A percentile compares a stretch with the other conserved stretches of the same genome.
These are phyloP conservation scores for Ophiostoma ips DNA, from an alignment of 2,329 filamentous ascomycete species.

Conservation along the genomic window DNA sequence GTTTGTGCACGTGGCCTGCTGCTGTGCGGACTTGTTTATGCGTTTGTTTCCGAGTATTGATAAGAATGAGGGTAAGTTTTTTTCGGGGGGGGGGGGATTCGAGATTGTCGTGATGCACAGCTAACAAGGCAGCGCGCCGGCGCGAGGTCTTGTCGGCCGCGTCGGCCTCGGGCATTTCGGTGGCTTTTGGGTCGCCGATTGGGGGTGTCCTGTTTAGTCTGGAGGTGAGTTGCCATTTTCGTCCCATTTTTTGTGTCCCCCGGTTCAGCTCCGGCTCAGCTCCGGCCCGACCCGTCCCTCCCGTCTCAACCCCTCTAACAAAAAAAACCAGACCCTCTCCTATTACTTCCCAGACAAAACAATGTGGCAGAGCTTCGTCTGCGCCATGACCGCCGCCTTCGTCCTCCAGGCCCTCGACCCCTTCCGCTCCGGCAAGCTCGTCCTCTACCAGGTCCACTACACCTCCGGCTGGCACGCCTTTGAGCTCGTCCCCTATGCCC, in stretches of 20 bases:
- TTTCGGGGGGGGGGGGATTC: too few species aligned
- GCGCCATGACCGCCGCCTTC: conserved; percentile 95
- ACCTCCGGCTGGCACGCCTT: conserved; percentile 87
- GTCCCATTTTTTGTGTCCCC: too few species aligned
- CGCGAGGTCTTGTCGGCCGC: conserved; percentile 86
- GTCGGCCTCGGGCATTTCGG: conserved; percentile 81
- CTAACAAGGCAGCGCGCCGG: conserved; percentile 42
- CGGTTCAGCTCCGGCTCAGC: too few species aligned
- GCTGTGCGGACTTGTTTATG: conserved; percentile 88
- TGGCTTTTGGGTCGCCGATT: conserved; percentile 87
- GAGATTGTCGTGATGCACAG: too few species aligned
- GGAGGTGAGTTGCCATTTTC: conserved; percentile 39
- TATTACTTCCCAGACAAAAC: conserved; percentile 99
- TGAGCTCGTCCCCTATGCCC: conserved; percentile 74
- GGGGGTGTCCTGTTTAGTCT: conserved; percentile 90
- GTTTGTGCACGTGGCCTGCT: conserved; percentile 90
- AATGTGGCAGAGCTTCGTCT: conserved; percentile 99
- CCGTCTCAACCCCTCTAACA: too few species aligned
- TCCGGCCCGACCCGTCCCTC: too few species aligned
- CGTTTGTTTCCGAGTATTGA: conserved; percentile 73
- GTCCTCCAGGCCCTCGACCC: conserved; percentile 87
- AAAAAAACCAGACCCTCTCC: conserved; percentile 77
- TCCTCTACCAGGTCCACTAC: conserved; percentile 91
- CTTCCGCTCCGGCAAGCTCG: conserved; percentile 87
- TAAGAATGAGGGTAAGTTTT: conserved; percentile 51